These are phyloP conservation scores for Melastoma candidum DNA, from an alignment of 441 rosid genomes.

Conservation along the genomic window DNA sequence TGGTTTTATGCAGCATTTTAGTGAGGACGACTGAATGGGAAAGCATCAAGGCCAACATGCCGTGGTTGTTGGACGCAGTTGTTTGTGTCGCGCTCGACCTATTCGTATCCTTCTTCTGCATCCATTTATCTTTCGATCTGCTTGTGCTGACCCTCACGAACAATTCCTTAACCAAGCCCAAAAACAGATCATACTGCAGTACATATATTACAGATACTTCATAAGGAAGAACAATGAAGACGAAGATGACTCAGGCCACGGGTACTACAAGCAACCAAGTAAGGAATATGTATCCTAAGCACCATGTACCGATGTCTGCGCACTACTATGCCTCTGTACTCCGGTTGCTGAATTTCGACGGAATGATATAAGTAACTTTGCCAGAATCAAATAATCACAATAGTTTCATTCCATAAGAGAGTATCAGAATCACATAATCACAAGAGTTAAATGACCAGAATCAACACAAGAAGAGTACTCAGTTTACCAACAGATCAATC, in stretches of 20 bases:
- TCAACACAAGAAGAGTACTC: too few species aligned
- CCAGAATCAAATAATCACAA: too few species aligned
- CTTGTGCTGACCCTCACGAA: not conserved
- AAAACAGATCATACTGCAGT: slow-evolving; percentile 73
- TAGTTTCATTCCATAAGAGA: too few species aligned
- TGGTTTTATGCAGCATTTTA: slow-evolving; percentile 40
- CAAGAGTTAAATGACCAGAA: too few species aligned
- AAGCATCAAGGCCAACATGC: slow-evolving; percentile 61
- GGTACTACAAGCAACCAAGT: slow-evolving; percentile 31
- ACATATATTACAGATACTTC: slow-evolving; percentile 55
- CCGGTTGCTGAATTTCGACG: too few species aligned
- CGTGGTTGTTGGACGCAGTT: slow-evolving; percentile 86
- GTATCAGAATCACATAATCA: too few species aligned
- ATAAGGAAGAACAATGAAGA: slow-evolving; percentile 5
- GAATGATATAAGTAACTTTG: too few species aligned
- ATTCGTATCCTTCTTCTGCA: slow-evolving; percentile 59
- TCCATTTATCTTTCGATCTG: not conserved
- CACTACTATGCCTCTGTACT: too few species aligned
- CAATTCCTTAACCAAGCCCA: slow-evolving; percentile 27
- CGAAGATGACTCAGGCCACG: slow-evolving; percentile 13
- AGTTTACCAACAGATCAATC: slow-evolving; percentile 38
- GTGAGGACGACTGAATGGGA: slow-evolving; percentile 78
- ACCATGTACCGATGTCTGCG: too few species aligned
- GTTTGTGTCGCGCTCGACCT: slow-evolving; percentile 78
- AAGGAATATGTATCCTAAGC: slow-evolving; percentile 24